Conservation (phyloP, 305 asterid species). For the Solanum hybrid region DNA sequence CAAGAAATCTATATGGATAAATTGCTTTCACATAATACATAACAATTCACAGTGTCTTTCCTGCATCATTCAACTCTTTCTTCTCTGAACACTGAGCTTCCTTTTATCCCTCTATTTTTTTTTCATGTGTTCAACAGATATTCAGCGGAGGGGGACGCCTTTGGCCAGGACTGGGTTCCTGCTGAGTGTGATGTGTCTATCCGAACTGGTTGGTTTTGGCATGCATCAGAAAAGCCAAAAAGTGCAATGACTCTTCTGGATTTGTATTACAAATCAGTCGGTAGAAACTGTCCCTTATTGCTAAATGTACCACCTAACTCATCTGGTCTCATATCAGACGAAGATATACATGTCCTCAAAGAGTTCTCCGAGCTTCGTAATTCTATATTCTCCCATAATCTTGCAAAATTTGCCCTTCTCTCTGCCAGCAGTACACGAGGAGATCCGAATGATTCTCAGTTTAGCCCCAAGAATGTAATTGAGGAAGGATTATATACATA, state of each 20-base stretch:
- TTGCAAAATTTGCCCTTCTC: conserved; percentile 40
- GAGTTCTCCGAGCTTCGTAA: conserved; percentile 54
- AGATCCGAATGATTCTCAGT: conserved; percentile 19
- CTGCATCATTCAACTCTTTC: not conserved
- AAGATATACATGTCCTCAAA: conserved; percentile 66
- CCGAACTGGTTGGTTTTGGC: conserved; percentile 97
- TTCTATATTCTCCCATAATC: conserved; percentile 51
- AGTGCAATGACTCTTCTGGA: conserved; percentile 74
- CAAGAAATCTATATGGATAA: not conserved
- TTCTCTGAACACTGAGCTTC: not conserved
- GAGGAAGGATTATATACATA: conserved; percentile 49
- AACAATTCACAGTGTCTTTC: not conserved
- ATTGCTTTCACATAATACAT: not conserved
- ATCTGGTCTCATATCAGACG: conserved; percentile 75
- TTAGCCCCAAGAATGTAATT: conserved; percentile 38
- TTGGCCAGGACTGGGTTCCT: conserved; percentile 84
- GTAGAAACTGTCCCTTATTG: conserved; percentile 73
- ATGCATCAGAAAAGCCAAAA: conserved; percentile 66
- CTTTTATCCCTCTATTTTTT: not conserved
- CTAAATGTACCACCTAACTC: conserved; percentile 90
- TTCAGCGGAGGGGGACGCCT: conserved; percentile 60
- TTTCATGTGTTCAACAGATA: conserved; percentile 33
- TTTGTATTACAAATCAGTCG: conserved; percentile 75
- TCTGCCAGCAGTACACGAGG: conserved; percentile 75
- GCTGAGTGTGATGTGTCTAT: conserved; percentile 90